Conservation (phyloP, 768 basidiomycete species). For the Austroboletus eburneus region DNA sequence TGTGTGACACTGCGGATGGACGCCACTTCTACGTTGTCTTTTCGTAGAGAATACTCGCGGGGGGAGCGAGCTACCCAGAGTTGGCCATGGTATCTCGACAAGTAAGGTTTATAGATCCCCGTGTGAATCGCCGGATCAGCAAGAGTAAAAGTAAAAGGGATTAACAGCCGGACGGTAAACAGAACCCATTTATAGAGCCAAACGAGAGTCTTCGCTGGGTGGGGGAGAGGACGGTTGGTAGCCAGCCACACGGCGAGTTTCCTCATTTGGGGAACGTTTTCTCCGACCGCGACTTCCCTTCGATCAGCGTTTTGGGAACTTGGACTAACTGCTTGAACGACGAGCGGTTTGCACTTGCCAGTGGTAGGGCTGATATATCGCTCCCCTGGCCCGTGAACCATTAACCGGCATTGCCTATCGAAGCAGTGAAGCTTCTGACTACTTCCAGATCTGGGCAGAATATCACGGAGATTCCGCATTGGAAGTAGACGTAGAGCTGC, state of each 20-base stretch:
- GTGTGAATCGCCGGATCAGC: too few relatives aligned
- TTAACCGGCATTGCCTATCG: slow-evolving; percentile 16
- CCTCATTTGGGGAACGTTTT: neutral
- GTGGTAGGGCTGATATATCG: slow-evolving; percentile 23
- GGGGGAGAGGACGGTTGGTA: neutral
- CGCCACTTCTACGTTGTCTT: neutral
- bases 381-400: slow-evolving; percentile 9
- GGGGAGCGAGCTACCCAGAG: slow-evolving; percentile 23
- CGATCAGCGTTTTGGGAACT: neutral
- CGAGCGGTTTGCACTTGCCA: too few relatives aligned
- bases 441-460: too few relatives aligned
- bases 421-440: slow-evolving; percentile 8
- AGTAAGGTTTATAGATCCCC: slow-evolving; percentile 13
- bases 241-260: slow-evolving; percentile 19
- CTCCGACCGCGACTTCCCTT: slow-evolving; percentile 1
- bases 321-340: slow-evolving; percentile 26
- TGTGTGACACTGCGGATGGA: slow-evolving; percentile 7
- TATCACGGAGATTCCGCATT: too few relatives aligned
- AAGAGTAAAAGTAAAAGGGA: too few relatives aligned
- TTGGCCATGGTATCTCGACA: slow-evolving; percentile 18
- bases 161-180: too few relatives aligned
- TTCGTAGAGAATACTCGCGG: slow-evolving; percentile 19
- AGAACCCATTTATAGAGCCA: slow-evolving; percentile 17
- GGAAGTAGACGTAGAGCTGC: too few relatives aligned
- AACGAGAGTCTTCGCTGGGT: neutral